Evolutionary conservation across 176 grass and related monocot species (phyloP).

Genomic region (Bonia amplexicaulis): DNA sequence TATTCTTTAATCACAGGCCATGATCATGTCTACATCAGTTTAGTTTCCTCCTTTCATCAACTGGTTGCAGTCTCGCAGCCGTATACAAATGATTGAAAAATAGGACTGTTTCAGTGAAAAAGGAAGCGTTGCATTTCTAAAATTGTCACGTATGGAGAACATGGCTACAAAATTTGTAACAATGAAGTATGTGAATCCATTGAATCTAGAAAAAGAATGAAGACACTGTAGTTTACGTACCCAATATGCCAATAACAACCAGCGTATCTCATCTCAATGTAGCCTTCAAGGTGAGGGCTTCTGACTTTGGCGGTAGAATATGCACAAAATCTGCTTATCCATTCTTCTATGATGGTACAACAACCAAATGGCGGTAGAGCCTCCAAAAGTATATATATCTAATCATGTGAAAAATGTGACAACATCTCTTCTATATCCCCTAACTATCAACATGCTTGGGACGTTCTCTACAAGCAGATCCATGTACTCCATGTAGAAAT

Average conservation of each 20-base stretch:
- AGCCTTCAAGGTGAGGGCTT: conserved; percentile 24
- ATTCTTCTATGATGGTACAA: conserved; percentile 33
- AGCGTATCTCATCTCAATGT: conserved; percentile 11
- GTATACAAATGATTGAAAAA: conserved; percentile 1
- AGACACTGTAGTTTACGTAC: conserved; percentile 11
- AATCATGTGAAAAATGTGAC: conserved; percentile 92
- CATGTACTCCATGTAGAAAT: conserved; percentile 99
- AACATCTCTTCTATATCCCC: conserved; percentile 92
- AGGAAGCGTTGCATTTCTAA: neutral
- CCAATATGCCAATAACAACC: conserved; percentile 18
- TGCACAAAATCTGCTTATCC: conserved; percentile 25
- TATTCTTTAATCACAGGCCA: neutral
- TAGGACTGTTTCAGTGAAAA: neutral
- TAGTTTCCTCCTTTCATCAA: conserved; percentile 5
- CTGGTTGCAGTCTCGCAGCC: neutral
- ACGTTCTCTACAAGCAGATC: conserved; percentile 97
- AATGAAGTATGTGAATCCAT: conserved; percentile 13
- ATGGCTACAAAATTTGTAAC: conserved; percentile 44
- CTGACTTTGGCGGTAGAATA: conserved; percentile 21
- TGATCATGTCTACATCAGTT: neutral
- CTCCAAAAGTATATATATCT: conserved; percentile 20
- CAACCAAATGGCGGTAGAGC: neutral
- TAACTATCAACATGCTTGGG: conserved; percentile 93
- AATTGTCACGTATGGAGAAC: neutral
- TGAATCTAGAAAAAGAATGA: conserved; percentile 34